Evolutionary conservation across 2,329 filamentous ascomycete species (phyloP), one percentile per base, ranked within the genome.

Genomic region (Fusarium sp.): DNA sequence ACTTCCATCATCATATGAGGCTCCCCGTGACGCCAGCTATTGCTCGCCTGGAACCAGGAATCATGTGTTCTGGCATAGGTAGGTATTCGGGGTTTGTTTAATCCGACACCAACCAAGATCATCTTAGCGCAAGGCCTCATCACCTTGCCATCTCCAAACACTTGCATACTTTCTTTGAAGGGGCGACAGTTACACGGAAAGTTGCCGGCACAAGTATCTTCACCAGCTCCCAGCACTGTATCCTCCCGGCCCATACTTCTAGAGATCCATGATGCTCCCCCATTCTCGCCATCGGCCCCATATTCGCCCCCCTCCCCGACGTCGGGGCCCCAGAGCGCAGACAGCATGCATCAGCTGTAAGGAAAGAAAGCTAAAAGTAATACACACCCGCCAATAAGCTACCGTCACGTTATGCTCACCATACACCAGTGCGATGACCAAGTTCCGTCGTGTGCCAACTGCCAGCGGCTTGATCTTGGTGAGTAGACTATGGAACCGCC

Each of bases 301-400:
- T 43, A 33, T 54, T 11, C 50, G 50, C 0, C 50, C n/a, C 5
- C 24, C 20, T 54, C n/a, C 27, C 27, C 50, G 29, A 18, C 50
- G 50, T 1, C 20, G 50, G 50, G 35, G 54, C 6, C 27, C 54
- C 1, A 43, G 65, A 50, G 37, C 65, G 4, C 52, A 58, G 20
- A n/a, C 22, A 14, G 68, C 68, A 1, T 70, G 68, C 48, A 20
- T 64, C 7, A 70, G 27, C 8, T 70, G 68, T 31, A 67, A 70
- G 24, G 64, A 70, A 8, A 67, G 45, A 31, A 70, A 70, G 20
- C 41, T 70, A 0, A 70, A 70, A 37, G 68, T 67, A 24, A 11
- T 5, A 31, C 22, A 27, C 0, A 16, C 13, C 48, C 18, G 39
- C 11, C 18, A 22, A 29, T 16, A 5, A 22, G 3, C 8, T 6